Conservation (phyloP, 257 asterid species). For the Salvia rosmarinus region DNA sequence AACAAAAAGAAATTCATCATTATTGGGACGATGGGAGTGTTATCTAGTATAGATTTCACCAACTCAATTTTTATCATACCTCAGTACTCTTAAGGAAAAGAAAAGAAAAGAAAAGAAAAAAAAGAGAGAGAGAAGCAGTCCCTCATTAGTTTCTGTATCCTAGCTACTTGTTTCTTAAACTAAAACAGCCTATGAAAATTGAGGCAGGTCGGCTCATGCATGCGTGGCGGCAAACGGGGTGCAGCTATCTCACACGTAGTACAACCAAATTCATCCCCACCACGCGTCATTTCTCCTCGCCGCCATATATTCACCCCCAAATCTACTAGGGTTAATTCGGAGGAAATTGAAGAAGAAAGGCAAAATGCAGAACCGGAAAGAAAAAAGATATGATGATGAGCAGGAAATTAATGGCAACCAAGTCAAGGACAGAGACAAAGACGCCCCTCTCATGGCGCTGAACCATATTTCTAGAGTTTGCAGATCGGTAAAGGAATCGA, state of each 20-base stretch:
- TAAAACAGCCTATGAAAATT: no score
- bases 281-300: slow-evolving; percentile 41
- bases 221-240: slow-evolving; percentile 8
- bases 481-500: slow-evolving; percentile 52
- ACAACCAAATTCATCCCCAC: no score
- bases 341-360: neutral
- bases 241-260: neutral
- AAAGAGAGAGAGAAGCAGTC: no score
- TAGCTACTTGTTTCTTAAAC: no score
- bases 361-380: slow-evolving; percentile 35
- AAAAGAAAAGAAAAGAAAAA: no score
- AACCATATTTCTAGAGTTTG: slow-evolving; percentile 78
- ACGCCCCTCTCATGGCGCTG: slow-evolving; percentile 61
- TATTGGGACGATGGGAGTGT: no score
- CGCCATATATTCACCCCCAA: slow-evolving; percentile 18
- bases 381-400: neutral
- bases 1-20: no score
- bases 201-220: slow-evolving; percentile 21
- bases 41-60: no score
- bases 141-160: no score
- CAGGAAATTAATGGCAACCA: neutral
- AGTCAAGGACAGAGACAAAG: neutral
- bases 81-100: no score
- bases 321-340: neutral
- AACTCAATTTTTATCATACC: no score